Evolutionary conservation across 148 eudicot genomes (phyloP).

Genomic region (Fagopyrum homotropicum): DNA sequence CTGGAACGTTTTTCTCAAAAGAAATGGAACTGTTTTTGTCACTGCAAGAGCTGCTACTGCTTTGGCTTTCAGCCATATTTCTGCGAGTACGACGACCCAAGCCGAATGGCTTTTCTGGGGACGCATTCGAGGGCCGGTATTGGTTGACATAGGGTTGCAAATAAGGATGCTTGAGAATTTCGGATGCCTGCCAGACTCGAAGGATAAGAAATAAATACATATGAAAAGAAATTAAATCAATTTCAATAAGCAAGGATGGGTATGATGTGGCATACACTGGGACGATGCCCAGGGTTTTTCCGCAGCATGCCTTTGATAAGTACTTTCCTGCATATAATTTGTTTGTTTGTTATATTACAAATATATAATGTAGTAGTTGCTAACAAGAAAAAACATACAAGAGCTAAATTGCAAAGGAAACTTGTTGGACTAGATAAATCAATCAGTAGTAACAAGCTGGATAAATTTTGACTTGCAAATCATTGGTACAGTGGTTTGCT

Average conservation of each 20-base stretch:
- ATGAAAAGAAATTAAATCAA: not conserved
- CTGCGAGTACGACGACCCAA: constrained; percentile 38
- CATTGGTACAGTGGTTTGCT: not conserved
- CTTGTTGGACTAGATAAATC: not conserved
- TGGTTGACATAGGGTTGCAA: constrained; percentile 82
- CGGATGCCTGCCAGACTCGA: constrained; percentile 60
- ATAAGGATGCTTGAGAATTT: constrained; percentile 85
- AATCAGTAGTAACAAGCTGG: not conserved
- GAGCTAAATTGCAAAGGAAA: not conserved
- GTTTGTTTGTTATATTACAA: constrained; percentile 26
- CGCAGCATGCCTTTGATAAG: constrained; percentile 90
- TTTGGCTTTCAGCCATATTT: constrained; percentile 73
- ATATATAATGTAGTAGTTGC: constrained; percentile 41
- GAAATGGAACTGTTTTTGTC: constrained; percentile 72
- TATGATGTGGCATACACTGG: constrained; percentile 47
- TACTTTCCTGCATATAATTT: constrained; percentile 36
- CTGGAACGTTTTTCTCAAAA: constrained; percentile 52
- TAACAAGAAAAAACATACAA: not conserved
- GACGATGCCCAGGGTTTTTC: constrained; percentile 88
- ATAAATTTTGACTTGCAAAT: not conserved
- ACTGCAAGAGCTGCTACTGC: constrained; percentile 87
- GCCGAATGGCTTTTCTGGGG: constrained; percentile 53
- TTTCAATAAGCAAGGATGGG: not conserved
- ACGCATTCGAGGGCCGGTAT: constrained; percentile 40
- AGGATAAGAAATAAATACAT: not conserved